Evolutionary conservation across 768 basidiomycete species (phyloP), one percentile per base, ranked within the genome.

Genomic region (Boletus rubescentipes): DNA sequence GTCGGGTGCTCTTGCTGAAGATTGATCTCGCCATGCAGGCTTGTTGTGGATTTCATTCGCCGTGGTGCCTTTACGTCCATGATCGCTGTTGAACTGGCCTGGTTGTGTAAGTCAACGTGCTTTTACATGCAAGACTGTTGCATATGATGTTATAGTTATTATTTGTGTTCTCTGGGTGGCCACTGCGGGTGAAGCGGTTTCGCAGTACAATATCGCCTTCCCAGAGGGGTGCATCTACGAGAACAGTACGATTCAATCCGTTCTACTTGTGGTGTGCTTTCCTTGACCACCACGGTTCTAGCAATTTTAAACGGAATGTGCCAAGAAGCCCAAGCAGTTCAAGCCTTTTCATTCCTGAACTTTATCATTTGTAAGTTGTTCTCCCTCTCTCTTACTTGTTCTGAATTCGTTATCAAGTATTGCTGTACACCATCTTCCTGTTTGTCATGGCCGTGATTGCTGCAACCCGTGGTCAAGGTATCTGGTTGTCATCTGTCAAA

Each of bases 91-190:
- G 77, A 78, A 55, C 30, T 77, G 15, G 41, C 16, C 14, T 76
- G 71, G 72, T 55, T 75, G 49, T 60, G 75, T 77, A 55, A 60
- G 74, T 47, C 23, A 20, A 35, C 15, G 3, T 21, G 16, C 12
- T 47, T 21, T 30, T 41, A 15, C 35, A 7, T 11, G 20, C 21
- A 14, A 32, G 20, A 20, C 5, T n/a, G 41, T 43, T 46, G 18
- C 46, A 9, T 1, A 57, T 41, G 49, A 26, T 21, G 12, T 46
- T 50, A 9, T 48, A 73, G 73, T 51, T 20, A 6, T 71, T 42
- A 66, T 79, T 23, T 71, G 67, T 62, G 47, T 76, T 37, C 58
- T 78, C 31, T 79, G 73, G 77, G 67, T 78, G 23, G 69, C 74
- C 15, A 60, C 67, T 26, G 77, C 60, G 4, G 70, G 64, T 4